Conservation (phyloP, 2,329 filamentous ascomycete species). For the Sarocladium brachiariae region DNA sequence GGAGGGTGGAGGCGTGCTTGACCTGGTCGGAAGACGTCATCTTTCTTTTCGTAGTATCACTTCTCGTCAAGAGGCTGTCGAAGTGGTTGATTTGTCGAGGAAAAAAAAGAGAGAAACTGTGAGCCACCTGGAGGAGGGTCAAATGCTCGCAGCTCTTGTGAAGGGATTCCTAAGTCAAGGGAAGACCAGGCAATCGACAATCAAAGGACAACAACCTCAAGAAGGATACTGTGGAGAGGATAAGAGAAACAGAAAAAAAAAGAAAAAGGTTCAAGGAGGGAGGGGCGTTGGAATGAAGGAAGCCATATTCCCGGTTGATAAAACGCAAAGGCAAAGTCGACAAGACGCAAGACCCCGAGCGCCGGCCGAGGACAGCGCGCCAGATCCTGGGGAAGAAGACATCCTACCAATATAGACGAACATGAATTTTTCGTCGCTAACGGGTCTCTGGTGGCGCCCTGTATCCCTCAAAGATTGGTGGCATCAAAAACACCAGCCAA, state of each 20-base stretch:
- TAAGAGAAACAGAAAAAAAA: neutral
- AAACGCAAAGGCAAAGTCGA: neutral
- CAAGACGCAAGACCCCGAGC: conserved; percentile 3
- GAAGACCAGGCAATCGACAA: conserved; percentile 4
- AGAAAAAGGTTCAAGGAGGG: neutral
- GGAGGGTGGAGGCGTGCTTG: conserved; percentile 44
- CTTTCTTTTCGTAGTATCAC: no score
- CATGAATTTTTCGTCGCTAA: neutral
- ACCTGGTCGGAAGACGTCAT: conserved; percentile 24
- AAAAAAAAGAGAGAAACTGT: neutral
- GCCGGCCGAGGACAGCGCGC: neutral
- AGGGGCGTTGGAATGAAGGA: neutral
- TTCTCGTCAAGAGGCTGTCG: no score
- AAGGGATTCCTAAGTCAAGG: neutral
- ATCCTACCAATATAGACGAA: neutral
- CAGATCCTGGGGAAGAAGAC: neutral
- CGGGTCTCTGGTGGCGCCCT: no score
- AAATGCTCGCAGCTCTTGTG: neutral
- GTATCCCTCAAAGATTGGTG: neutral
- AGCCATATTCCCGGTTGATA: neutral
- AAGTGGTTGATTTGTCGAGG: neutral
- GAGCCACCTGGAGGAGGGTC: neutral
- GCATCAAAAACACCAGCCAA: no score
- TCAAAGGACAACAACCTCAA: conserved; percentile 1
- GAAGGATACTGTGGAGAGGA: no score